Base-by-base conservation (phyloP, 1,284 basidiomycete genomes). In the Tilletiopsis washingtonensis region DNA sequence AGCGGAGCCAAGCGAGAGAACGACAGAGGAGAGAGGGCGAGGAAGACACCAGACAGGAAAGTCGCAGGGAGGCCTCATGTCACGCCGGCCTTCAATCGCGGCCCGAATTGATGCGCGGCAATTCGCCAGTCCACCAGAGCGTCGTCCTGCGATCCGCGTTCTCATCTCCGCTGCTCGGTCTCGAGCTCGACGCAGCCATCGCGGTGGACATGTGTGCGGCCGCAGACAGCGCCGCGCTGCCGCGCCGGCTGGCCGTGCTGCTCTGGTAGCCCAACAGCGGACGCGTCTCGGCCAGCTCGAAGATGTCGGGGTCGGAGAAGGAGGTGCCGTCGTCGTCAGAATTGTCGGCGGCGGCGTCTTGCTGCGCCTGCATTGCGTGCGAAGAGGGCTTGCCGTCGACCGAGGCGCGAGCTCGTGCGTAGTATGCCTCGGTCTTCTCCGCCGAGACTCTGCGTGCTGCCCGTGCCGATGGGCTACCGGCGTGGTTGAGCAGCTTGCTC, bases 271-370 rank as follows among this genome's bases (percentile, higher is more conserved):
- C 26, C 5, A 50, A 32, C 48, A 32, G 38, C 21, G 48, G 48
- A 23, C 48, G 42, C 7, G 15, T 23, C n/a, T 25, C 34, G 12
- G 48, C 48, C 14, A 50, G 42, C 20, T 7, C 23, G 21, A 50
- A 50, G 17, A 50, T n/a, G 42, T 44, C 41, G 17, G 43, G 29
- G 27, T 45, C 42, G 11, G 29, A 37, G 42, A 34, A 50, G 36
- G 32, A 50, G 1, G 43, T 45, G 11, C 34, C 29, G 32, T 43
- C 42, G 21, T 39, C 34, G 14, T 19, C 41, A 7, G 20, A 23
- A 9, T 12, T 9, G n/a, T 25, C 14, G 15, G 26, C 5, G 12
- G 32, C 12, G 32, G 32, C 32, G 32, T 11, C 32, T 11, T 2
- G 17, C 12, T 17, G 12, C 32, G 32, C 2, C 3, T 34, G 12